Percentiles rank a stretch among this genome's conserved stretches.
These are phyloP conservation scores for Sporothrix globosa DNA, from an alignment of 2,329 filamentous ascomycete species.

Conservation along the genomic window DNA sequence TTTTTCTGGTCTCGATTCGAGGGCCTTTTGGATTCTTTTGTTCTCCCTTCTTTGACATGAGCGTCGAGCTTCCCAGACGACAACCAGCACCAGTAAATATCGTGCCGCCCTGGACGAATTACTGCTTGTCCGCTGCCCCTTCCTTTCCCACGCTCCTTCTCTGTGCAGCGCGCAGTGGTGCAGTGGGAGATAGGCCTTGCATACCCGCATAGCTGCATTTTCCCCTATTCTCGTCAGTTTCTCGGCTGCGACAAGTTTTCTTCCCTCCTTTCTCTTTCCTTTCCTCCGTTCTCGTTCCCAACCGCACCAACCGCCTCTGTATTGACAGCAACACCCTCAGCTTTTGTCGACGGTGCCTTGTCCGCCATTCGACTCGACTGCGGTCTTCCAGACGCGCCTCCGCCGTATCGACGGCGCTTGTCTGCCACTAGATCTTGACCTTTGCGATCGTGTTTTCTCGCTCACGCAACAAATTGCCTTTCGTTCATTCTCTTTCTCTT, in stretches of 20 bases:
- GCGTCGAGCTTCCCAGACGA: background rate
- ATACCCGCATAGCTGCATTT: conserved; percentile 25
- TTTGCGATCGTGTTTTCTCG: background rate
- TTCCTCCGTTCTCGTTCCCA: background rate
- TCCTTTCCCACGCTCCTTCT: conserved; percentile 15
- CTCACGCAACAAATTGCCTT: background rate
- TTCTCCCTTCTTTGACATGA: background rate
- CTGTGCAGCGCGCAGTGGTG: background rate
- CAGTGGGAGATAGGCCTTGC: conserved; percentile 17
- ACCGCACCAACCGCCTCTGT: conserved; percentile 2
- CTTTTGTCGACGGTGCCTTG: background rate
- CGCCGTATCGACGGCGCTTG: conserved; percentile 4
- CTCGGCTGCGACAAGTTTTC: conserved; percentile 18
- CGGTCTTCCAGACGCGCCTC: conserved; percentile 3
- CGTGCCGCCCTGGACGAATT: background rate
- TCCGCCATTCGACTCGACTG: background rate
- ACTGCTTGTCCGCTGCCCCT: conserved; percentile 14
- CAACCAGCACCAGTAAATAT: background rate
- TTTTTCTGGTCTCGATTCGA: background rate
- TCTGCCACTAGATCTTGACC: background rate
- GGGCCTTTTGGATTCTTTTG: background rate
- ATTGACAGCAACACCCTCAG: background rate
- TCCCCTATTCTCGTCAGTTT: conserved; percentile 20
- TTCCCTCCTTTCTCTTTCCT: background rate
- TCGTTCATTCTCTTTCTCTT: background rate